Conservation (phyloP, 2,329 filamentous ascomycete genomes). For the Huntiella omanensis region DNA sequence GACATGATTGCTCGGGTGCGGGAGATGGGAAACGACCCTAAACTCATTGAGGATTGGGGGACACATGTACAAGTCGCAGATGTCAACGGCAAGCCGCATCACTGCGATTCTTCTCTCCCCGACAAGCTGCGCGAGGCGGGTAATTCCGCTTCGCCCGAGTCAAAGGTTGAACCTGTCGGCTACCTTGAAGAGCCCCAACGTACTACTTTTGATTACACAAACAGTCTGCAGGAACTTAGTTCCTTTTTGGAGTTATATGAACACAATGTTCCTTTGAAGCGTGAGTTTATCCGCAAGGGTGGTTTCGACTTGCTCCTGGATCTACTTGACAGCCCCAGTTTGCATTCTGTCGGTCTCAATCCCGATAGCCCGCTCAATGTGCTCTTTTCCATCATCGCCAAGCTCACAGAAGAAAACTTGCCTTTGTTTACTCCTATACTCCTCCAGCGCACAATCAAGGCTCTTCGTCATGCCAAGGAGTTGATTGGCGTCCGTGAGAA, state of each 20-base stretch:
- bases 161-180: constrained; percentile 6
- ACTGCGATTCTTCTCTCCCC: constrained; percentile 27
- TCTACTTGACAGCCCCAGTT: constrained; percentile 61
- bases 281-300: constrained; percentile 55
- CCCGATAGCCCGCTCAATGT: constrained; percentile 10
- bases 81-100: constrained; percentile 31
- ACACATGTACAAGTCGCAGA: constrained; percentile 55
- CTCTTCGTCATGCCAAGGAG: constrained; percentile 48
- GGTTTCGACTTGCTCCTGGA: constrained; percentile 74
- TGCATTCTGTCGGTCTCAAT: constrained; percentile 47
- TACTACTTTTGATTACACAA: constrained; percentile 8
- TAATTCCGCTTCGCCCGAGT: not conserved
- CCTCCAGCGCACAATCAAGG: constrained; percentile 51
- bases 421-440: constrained; percentile 68
- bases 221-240: constrained; percentile 25
- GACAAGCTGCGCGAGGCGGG: constrained; percentile 14
- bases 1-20: constrained; percentile 75
- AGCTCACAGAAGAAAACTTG: constrained; percentile 60
- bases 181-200: constrained; percentile 1
- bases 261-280: constrained; percentile 52
- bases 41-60: constrained; percentile 51
- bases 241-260: constrained; percentile 63
- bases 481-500: constrained; percentile 35
- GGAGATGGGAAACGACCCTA: constrained; percentile 52
- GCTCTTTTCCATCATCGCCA: constrained; percentile 6